phyloP scores from a whole-genome alignment of 2,329 filamentous ascomycete genomes.

The Didymella arachidicola region DNA sequence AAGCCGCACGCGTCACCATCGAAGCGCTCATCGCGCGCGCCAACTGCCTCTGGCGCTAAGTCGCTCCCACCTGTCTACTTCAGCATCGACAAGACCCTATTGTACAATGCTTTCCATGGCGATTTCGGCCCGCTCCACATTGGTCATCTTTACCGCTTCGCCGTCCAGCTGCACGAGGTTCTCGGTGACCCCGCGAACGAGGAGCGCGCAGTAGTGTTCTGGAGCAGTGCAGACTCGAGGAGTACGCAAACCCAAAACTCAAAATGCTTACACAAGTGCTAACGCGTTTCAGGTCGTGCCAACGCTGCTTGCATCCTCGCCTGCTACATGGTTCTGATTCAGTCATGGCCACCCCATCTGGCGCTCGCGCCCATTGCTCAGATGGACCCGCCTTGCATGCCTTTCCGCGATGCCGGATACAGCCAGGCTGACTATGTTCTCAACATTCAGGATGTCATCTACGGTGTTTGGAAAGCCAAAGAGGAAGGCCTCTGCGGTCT shows the following conservation, averaged over 20 bases:
- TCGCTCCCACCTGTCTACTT: slow-evolving; percentile 83
- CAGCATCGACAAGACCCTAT: slow-evolving; percentile 86
- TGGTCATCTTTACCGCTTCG: slow-evolving; percentile 95
- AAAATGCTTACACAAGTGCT: slow-evolving; percentile 16
- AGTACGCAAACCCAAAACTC: slow-evolving; percentile 66
- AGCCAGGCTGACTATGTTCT: slow-evolving; percentile 97
- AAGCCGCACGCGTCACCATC: slow-evolving; percentile 71
- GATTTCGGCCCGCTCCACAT: slow-evolving; percentile 98
- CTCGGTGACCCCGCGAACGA: slow-evolving; percentile 90
- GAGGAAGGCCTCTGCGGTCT: slow-evolving; percentile 91
- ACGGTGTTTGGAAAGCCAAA: slow-evolving; percentile 98
- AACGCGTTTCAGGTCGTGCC: slow-evolving; percentile 69
- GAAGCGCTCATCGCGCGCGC: slow-evolving; percentile 74
- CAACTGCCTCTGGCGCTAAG: slow-evolving; percentile 62
- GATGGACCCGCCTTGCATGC: slow-evolving; percentile 97
- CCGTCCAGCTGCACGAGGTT: slow-evolving; percentile 93
- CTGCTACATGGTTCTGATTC: slow-evolving; percentile 98
- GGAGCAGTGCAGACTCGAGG: slow-evolving; percentile 88
- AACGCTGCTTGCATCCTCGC: slow-evolving; percentile 95
- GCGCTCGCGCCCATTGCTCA: slow-evolving; percentile 95
- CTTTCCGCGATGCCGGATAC: slow-evolving; percentile 97
- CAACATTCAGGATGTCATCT: slow-evolving; percentile 96
- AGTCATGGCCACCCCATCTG: slow-evolving; percentile 95
- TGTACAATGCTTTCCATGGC: slow-evolving; percentile 98
- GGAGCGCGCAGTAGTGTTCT: slow-evolving; percentile 91